Conservation (phyloP, 345 rosid species). For the Dipteronia sinensis region DNA sequence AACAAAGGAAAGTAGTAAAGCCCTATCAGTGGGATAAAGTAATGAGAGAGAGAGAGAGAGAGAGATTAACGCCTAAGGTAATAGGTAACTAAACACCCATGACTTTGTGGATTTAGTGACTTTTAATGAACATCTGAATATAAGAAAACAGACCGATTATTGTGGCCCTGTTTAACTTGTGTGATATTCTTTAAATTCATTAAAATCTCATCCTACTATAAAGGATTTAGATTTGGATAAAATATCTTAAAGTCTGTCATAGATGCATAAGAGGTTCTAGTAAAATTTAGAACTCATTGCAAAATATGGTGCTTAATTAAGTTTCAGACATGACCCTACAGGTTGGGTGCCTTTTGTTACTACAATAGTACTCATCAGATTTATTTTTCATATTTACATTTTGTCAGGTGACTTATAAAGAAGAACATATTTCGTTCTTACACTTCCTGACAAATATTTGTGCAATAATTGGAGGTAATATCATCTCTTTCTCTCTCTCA, state of each 20-base stretch:
- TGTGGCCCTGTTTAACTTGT: background rate
- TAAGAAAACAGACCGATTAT: background rate
- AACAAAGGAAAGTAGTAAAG: background rate
- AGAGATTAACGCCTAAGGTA: background rate
- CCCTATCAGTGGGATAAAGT: background rate
- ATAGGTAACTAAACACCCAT: background rate
- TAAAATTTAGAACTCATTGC: background rate
- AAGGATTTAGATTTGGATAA: background rate
- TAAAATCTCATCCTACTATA: background rate
- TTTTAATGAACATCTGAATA: background rate
- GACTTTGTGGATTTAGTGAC: background rate
- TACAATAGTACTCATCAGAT: background rate
- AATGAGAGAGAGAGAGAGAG: background rate
- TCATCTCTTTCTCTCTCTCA: background rate
- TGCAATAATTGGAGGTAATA: conserved; percentile 81
- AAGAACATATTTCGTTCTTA: conserved; percentile 70
- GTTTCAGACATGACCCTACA: background rate
- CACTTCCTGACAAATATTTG: conserved; percentile 88
- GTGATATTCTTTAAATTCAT: background rate
- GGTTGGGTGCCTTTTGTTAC: background rate
- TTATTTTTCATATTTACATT: conserved; percentile 6
- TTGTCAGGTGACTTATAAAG: conserved; percentile 74
- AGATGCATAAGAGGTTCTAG: background rate
- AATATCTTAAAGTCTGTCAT: background rate
- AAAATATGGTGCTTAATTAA: background rate